Conservation (phyloP, 2,329 filamentous ascomycete species). For the Calonectria honghensis region DNA sequence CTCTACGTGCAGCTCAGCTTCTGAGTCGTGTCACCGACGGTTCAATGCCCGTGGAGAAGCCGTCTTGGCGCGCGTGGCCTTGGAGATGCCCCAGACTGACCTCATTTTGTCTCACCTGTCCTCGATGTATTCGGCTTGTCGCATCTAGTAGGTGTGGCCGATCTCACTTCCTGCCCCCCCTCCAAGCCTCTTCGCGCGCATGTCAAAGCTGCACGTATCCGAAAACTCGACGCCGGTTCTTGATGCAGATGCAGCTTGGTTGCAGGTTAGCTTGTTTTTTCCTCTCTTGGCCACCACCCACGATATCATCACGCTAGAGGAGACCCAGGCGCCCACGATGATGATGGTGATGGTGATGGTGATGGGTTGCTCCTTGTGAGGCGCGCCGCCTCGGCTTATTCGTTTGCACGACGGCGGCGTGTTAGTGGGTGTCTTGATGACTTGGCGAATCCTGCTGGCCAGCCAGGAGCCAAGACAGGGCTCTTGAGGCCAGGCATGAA, state of each 20-base stretch:
- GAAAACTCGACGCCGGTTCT: constrained; percentile 51
- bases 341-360: constrained; percentile 27
- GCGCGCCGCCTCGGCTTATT: background rate
- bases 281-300: constrained; percentile 3
- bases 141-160: constrained; percentile 47
- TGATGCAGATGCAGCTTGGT: constrained; percentile 49
- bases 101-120: constrained; percentile 49
- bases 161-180: constrained; percentile 42
- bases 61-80: constrained; percentile 40
- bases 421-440: background rate
- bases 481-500: background rate
- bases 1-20: constrained; percentile 21
- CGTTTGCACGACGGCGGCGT: constrained; percentile 18
- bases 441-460: background rate
- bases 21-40: constrained; percentile 35
- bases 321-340: constrained; percentile 18
- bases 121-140: constrained; percentile 42
- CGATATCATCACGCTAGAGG: constrained; percentile 41
- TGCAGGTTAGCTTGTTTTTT: background rate
- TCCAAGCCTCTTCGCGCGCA: constrained; percentile 42
- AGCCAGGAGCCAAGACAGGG: background rate
- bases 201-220: constrained; percentile 50
- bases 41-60: constrained; percentile 38
- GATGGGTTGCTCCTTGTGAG: background rate
- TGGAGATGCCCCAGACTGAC: constrained; percentile 44